These are phyloP conservation scores for Penicillium pulvis DNA, from an alignment of 495 filamentous ascomycete species.

Conservation along the genomic window DNA sequence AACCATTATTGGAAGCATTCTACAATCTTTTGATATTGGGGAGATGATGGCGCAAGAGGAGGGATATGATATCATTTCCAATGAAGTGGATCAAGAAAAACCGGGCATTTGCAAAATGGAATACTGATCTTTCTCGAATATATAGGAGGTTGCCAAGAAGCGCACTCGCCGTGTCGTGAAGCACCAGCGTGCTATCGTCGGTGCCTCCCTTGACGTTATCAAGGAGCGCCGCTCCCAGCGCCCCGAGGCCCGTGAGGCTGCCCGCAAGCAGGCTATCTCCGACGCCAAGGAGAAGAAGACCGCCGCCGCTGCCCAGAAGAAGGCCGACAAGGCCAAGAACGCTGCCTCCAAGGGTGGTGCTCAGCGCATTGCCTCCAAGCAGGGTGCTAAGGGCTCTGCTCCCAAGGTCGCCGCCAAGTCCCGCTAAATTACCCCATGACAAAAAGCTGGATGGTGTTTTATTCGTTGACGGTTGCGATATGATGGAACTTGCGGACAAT, in stretches of 20 bases:
- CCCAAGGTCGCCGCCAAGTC: constrained; percentile 83
- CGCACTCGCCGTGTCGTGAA: constrained; percentile 97
- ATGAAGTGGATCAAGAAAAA: not conserved
- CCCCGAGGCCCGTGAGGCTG: constrained; percentile 91
- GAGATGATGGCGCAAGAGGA: constrained; percentile 22
- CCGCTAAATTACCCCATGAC: constrained; percentile 64
- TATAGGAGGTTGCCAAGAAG: constrained; percentile 99
- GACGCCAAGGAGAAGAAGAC: constrained; percentile 97
- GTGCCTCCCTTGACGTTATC: constrained; percentile 98
- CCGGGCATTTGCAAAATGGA: constrained; percentile 5
- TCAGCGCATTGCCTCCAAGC: constrained; percentile 86
- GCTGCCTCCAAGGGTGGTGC: constrained; percentile 73
- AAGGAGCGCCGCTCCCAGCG: constrained; percentile 95
- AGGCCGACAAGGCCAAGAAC: constrained; percentile 98
- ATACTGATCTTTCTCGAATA: constrained; percentile 44
- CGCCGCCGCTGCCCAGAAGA: constrained; percentile 85
- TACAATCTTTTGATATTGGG: not conserved
- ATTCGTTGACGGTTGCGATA: constrained; percentile 34
- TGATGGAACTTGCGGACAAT: constrained; percentile 33
- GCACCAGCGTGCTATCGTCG: constrained; percentile 97
- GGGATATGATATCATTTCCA: constrained; percentile 8
- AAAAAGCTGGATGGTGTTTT: constrained; percentile 32
- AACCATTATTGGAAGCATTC: constrained; percentile 1
- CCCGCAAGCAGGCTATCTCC: constrained; percentile 88
- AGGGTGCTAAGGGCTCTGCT: constrained; percentile 89